phyloP scores from a whole-genome alignment of 441 rosid species.

The Croton setiger region DNA sequence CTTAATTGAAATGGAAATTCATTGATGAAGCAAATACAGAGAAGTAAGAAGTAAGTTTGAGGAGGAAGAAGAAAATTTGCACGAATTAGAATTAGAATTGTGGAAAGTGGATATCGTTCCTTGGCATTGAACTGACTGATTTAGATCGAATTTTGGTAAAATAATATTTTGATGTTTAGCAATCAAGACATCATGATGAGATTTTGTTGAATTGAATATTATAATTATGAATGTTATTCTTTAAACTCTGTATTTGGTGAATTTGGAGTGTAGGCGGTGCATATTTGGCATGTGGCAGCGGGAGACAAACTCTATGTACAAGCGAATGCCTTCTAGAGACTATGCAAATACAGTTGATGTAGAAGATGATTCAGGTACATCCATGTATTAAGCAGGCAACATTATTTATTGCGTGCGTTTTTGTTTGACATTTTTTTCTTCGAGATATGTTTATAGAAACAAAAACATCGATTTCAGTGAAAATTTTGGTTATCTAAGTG shows the following conservation, averaged over 20 bases:
- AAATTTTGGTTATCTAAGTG: background rate
- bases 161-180: too few species aligned
- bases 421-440: background rate
- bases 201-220: background rate
- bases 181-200: background rate
- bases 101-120: too few species aligned
- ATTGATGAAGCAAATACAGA: too few species aligned
- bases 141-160: too few species aligned
- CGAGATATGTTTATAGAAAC: constrained; percentile 6
- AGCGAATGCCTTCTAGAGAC: constrained; percentile 53
- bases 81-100: too few species aligned
- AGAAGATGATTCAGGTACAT: constrained; percentile 51
- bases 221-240: background rate
- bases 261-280: constrained; percentile 8
- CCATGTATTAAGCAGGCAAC: constrained; percentile 8
- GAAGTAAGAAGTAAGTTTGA: too few species aligned
- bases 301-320: constrained; percentile 41
- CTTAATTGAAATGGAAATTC: background rate
- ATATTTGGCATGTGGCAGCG: constrained; percentile 50
- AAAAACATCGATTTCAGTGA: background rate
- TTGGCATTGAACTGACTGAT: too few species aligned
- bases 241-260: background rate
- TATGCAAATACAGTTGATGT: constrained; percentile 31
- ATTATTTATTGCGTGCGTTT: background rate
- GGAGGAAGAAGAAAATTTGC: too few species aligned